These are phyloP conservation scores for Aspergillus bombycis DNA, from an alignment of 2,329 filamentous ascomycete genomes.

Conservation along the genomic window DNA sequence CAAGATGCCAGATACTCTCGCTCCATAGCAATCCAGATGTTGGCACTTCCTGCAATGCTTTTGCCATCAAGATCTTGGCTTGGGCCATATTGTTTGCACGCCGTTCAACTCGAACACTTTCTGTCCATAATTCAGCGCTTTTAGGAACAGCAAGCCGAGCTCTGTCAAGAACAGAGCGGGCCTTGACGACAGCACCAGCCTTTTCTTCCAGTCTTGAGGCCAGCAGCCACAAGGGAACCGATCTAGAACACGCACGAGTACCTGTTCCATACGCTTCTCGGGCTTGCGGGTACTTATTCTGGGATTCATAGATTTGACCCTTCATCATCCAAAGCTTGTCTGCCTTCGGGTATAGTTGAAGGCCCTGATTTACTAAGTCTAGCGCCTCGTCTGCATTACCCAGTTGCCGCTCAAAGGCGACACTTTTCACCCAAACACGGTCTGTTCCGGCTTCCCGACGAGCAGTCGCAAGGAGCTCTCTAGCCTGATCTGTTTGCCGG, in stretches of 20 bases:
- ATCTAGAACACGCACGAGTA: slow-evolving; percentile 81
- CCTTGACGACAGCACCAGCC: slow-evolving; percentile 82
- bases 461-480: slow-evolving; percentile 78
- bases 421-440: slow-evolving; percentile 95
- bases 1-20: slow-evolving; percentile 94
- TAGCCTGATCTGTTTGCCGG: slow-evolving; percentile 76
- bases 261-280: slow-evolving; percentile 88
- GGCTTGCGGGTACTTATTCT: slow-evolving; percentile 78
- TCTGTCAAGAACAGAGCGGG: slow-evolving; percentile 88
- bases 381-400: slow-evolving; percentile 79
- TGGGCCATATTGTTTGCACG: slow-evolving; percentile 81
- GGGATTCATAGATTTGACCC: slow-evolving; percentile 91
- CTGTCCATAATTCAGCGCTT: slow-evolving; percentile 82
- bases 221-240: slow-evolving; percentile 86
- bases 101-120: slow-evolving; percentile 90
- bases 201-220: slow-evolving; percentile 87
- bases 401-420: slow-evolving; percentile 86
- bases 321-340: slow-evolving; percentile 98
- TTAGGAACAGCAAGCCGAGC: slow-evolving; percentile 87
- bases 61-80: slow-evolving; percentile 90
- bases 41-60: slow-evolving; percentile 87
- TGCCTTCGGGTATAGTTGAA: slow-evolving; percentile 81
- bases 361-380: slow-evolving; percentile 81
- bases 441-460: slow-evolving; percentile 90
- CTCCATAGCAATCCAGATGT: slow-evolving; percentile 86